Percentiles rank a stretch among this genome's conserved stretches.
Conservation (phyloP, 2,329 filamentous ascomycete species). For the Fusarium sublunatum region DNA sequence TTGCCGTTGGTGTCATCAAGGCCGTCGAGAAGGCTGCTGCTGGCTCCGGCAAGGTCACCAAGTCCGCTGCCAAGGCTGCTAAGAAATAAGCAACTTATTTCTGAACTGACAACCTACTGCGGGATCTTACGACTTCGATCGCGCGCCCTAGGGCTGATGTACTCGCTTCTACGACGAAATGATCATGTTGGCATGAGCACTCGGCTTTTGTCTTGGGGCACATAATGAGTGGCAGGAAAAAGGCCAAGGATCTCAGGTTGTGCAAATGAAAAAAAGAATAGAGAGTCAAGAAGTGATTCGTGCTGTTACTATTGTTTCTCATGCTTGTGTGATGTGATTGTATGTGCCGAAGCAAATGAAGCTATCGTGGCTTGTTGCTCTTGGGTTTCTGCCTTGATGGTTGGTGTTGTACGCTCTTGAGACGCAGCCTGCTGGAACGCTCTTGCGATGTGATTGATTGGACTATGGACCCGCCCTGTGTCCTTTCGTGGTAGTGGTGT, state of each 20-base stretch:
- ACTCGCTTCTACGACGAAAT: conserved; percentile 60
- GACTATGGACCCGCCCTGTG: no score
- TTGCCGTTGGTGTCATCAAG: conserved; percentile 97
- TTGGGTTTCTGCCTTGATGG: no score
- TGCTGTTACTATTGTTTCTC: conserved; percentile 33
- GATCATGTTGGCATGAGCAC: conserved; percentile 60
- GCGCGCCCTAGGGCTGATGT: conserved; percentile 49
- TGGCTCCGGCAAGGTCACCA: conserved; percentile 73
- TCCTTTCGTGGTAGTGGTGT: neutral
- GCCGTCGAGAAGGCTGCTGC: conserved; percentile 74
- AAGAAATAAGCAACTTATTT: conserved; percentile 72
- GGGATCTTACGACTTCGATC: conserved; percentile 44
- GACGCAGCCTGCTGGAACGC: no score
- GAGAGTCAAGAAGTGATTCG: conserved; percentile 61
- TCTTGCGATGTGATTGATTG: no score
- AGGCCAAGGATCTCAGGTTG: conserved; percentile 57
- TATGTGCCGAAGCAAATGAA: conserved; percentile 6
- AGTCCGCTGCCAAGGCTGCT: conserved; percentile 77
- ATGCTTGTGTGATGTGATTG: conserved; percentile 6
- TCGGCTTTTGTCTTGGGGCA: conserved; percentile 56
- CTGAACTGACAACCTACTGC: conserved; percentile 40
- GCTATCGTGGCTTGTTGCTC: neutral
- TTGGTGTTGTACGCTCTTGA: no score
- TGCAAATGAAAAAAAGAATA: conserved; percentile 61
- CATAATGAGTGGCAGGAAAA: conserved; percentile 58